Conservation (phyloP, 225 moss, liverwort and hornwort genomes). For the Physcomitrellopsis africana region DNA sequence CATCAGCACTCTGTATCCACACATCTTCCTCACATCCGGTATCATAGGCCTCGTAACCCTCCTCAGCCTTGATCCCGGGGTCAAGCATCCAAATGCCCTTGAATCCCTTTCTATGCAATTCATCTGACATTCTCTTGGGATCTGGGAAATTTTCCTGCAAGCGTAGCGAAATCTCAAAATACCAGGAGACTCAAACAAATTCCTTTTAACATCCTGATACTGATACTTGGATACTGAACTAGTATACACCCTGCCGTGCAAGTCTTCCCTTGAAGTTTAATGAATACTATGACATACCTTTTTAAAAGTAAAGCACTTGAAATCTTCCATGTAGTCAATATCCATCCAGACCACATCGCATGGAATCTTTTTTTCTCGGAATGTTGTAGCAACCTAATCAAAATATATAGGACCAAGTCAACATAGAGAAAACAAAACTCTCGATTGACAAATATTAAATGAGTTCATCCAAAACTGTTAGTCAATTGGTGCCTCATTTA, state of each 20-base stretch:
- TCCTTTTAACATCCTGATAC: no score
- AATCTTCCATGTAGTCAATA: constrained; percentile 93
- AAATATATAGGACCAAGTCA: neutral
- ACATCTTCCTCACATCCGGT: constrained; percentile 63
- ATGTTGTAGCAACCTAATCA: constrained; percentile 60
- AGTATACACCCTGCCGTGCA: no score
- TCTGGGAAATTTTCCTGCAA: constrained; percentile 73
- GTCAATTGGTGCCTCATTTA: neutral
- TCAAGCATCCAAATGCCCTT: constrained; percentile 97
- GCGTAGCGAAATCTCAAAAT: neutral
- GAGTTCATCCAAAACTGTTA: neutral
- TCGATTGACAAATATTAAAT: neutral
- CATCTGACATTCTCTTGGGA: constrained; percentile 62
- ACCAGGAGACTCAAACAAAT: neutral
- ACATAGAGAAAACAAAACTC: neutral
- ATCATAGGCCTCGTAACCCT: constrained; percentile 75
- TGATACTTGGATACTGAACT: no score
- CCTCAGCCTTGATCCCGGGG: constrained; percentile 86
- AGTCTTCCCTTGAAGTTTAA: no score
- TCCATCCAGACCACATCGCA: constrained; percentile 99
- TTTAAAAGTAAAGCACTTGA: constrained; percentile 85
- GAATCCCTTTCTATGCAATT: constrained; percentile 74
- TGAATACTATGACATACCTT: constrained; percentile 35
- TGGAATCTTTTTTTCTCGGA: constrained; percentile 82
- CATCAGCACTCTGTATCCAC: constrained; percentile 71